These are phyloP conservation scores for Paramyrothecium sp. DNA, from an alignment of 2,329 filamentous ascomycete genomes.

Conservation along the genomic window DNA sequence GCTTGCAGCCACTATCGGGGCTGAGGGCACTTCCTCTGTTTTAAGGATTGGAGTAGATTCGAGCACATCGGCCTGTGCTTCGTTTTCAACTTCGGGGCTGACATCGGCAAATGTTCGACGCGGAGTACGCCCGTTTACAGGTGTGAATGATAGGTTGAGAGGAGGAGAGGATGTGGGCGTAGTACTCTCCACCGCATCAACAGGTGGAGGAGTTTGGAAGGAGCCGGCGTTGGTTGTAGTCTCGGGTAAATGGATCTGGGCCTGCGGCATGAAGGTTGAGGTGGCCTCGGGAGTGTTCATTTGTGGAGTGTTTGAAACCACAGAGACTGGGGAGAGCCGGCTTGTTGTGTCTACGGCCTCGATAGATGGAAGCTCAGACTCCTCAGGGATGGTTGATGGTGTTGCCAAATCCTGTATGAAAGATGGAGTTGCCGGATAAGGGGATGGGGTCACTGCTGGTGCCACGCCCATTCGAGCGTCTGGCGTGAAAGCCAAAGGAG, in stretches of 20 bases:
- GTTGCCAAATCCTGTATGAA: not conserved
- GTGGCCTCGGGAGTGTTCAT: no score
- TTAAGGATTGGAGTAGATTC: no score
- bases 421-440: not conserved
- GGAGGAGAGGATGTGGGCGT: conserved; percentile 7
- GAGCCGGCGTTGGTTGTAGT: not conserved
- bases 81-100: not conserved
- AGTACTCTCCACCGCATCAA: not conserved
- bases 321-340: no score
- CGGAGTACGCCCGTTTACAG: conserved; percentile 19
- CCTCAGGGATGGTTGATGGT: not conserved
- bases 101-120: not conserved
- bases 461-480: not conserved
- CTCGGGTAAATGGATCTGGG: not conserved
- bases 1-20: not conserved
- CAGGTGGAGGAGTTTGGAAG: not conserved
- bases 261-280: no score
- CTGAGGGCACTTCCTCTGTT: not conserved
- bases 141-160: conserved; percentile 20
- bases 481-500: not conserved
- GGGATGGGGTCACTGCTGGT: not conserved
- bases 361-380: no score
- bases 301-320: no score
- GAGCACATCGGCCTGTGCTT: no score
- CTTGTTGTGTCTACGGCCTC: no score